Evolutionary conservation across 257 asterid genomes (phyloP), one percentile per base, ranked within the genome.

Genomic region (Eucommia ulmoides): DNA sequence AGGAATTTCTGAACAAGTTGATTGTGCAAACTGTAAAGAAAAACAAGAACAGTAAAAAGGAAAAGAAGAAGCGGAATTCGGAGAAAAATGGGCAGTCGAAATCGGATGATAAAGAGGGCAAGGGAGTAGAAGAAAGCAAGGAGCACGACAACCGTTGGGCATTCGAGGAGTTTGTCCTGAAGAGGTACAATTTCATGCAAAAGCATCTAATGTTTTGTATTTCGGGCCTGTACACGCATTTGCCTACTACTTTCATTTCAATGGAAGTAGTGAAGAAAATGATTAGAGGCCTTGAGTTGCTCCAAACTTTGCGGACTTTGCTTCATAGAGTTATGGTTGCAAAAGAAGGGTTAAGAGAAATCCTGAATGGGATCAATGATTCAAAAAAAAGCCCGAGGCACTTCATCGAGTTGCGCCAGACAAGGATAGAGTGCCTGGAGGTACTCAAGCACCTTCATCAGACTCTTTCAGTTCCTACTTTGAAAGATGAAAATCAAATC

Each of bases 401-500:
- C 17, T 23, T 21, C 14, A 46, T 23, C 46, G 52, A 62, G 47
- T 45, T 78, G 54, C 35, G 3, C 41, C 10, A 8, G 53, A 54
- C 55, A 8, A 69, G 59, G 49, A 9, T 18, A 24, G 56, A 70
- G 63, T 72, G 82, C 63, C 50, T 78, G 44, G n/a, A 59, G 47
- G 54, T 20, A 18, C 57, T 87, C 59, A 65, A 55, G 23, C 45
- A 19, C 49, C 66, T 80, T 7, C 47, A 51, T 6, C 33, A 1
- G 44, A 52, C 22, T 8, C 56, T 63, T 42, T 21, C 49, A 20
- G 54, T 73, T 58, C 74, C 84, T 1, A n/a, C 55, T 0, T 12
- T 59, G 3, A n/a, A 3, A 2, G 61, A 56, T 0, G 3, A 38
- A 7, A n/a, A 1, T 19, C 3, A 51, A 12, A 61, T 83, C 29